These are phyloP conservation scores for Penicillium bialowiezense DNA, from an alignment of 495 filamentous ascomycete species.

Conservation along the genomic window DNA sequence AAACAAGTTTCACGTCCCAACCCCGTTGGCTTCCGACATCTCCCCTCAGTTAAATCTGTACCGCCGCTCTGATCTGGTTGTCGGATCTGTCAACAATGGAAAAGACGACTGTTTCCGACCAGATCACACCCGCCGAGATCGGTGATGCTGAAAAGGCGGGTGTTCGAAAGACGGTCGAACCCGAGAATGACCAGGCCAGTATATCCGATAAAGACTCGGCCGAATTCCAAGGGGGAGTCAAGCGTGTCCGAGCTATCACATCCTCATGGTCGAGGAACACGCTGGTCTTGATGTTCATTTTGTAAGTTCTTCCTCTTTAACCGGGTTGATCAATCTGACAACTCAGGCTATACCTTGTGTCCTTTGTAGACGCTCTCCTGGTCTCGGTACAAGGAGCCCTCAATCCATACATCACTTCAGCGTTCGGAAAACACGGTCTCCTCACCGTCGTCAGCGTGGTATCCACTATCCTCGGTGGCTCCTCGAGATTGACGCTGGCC, in stretches of 20 bases:
- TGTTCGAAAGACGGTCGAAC: neutral
- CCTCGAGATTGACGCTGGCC: conserved; percentile 56
- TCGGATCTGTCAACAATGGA: neutral
- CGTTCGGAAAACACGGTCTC: conserved; percentile 21
- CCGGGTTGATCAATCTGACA: neutral
- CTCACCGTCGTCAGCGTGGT: conserved; percentile 16
- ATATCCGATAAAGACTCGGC: neutral
- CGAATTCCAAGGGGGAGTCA: conserved; percentile 5
- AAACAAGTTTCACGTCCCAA: no score
- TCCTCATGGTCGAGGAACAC: conserved; percentile 3
- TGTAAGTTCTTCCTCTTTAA: neutral
- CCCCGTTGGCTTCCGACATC: neutral
- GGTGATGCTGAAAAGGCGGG: conserved; percentile 1
- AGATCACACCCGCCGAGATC: neutral
- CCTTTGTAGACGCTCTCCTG: conserved; percentile 9
- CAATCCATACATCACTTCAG: conserved; percentile 21
- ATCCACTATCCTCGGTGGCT: conserved; percentile 52
- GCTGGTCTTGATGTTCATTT: conserved; percentile 7
- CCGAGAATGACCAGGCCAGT: neutral
- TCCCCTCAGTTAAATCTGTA: no score
- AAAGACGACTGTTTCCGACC: neutral
- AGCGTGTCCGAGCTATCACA: conserved; percentile 9
- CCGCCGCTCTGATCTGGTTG: neutral
- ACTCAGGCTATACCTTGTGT: conserved; percentile 14
- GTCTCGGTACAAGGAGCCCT: conserved; percentile 7